Evolutionary conservation across 495 filamentous ascomycete genomes (phyloP), one percentile per base, ranked within the genome.

Genomic region (Pyrenula aspistea): DNA sequence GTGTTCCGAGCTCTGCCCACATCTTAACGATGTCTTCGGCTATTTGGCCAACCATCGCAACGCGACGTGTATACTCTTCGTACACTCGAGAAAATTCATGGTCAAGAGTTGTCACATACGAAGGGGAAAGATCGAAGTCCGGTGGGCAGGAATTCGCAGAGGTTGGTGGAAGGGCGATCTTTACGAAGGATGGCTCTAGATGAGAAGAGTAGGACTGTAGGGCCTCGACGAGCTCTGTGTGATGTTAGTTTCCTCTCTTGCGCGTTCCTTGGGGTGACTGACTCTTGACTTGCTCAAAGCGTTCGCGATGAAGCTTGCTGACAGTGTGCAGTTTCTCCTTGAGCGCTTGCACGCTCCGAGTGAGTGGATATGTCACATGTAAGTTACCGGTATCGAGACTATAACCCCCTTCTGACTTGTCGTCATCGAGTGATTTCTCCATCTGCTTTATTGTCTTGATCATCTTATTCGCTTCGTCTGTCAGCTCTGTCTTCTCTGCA

Each of bases 241-340:
- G 19, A 8, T 21, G 55, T 77, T 57, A 77, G 73, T 58, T 53
- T 21, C 53, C 19, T 25, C 55, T 69, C 59, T 68, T 58, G 25
- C 55, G 31, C 24, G 50, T 51, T 54, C 25, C 49, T n/a, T 20
- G 21, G 15, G 2, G 19, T 20, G n/a, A 68, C 85, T 67, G 73
- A 96, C 91, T 95, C 71, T 88, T 92, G 54, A 96, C 88, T 70
- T 96, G 88, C 62, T 96, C 90, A 59, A 88, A 96, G 54, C 92
- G 83, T 70, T 96, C 89, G 24, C 81, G 79, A 69, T 97, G 91
- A 23, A 92, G 67, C 67, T 86, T 87, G 71, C 79, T 83, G 63
- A 96, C 79, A 23, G 82, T 80, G 48, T 75, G 77, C 61, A 94
- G 83, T 73, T 94, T 95, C 68, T 96, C 90, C 65, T 90, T 90